phyloP scores from a whole-genome alignment of 2,329 filamentous ascomycete species.

The Penicillium sp. region DNA sequence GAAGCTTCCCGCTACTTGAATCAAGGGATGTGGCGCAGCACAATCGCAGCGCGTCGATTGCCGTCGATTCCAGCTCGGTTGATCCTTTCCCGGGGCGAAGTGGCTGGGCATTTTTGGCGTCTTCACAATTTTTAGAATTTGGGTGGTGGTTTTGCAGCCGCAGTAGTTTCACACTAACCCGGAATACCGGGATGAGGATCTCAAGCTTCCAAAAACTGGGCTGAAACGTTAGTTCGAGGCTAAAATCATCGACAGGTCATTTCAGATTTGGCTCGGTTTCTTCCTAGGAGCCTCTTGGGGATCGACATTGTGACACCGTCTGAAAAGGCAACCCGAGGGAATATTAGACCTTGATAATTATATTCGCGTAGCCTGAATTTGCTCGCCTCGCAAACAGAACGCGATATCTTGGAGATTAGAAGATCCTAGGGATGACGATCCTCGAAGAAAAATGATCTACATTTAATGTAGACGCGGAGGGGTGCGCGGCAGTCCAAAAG shows the following conservation, averaged over 20 bases:
- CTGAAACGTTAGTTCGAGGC: conserved; percentile 8
- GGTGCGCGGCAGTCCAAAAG: background rate
- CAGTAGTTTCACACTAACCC: background rate
- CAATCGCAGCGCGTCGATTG: background rate
- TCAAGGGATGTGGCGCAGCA: background rate
- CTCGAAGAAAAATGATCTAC: background rate
- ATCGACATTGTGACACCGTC: background rate
- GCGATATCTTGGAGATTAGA: background rate
- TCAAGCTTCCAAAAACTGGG: background rate
- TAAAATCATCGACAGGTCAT: background rate
- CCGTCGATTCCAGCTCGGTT: background rate
- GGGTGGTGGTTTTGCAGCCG: background rate
- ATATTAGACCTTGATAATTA: background rate
- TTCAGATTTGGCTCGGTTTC: background rate
- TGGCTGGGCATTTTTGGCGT: background rate
- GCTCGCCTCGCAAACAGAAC: too few species aligned
- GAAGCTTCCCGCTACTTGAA: background rate
- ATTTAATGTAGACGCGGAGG: background rate
- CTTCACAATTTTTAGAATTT: background rate
- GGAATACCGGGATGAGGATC: background rate
- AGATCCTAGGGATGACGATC: background rate
- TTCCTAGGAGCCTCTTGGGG: background rate
- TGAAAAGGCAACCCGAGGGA: background rate
- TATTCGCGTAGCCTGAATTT: background rate
- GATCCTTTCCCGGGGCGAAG: background rate